Evolutionary conservation across 2,329 filamentous ascomycete genomes (phyloP).

Genomic region (Colletotrichum brevisporum): DNA sequence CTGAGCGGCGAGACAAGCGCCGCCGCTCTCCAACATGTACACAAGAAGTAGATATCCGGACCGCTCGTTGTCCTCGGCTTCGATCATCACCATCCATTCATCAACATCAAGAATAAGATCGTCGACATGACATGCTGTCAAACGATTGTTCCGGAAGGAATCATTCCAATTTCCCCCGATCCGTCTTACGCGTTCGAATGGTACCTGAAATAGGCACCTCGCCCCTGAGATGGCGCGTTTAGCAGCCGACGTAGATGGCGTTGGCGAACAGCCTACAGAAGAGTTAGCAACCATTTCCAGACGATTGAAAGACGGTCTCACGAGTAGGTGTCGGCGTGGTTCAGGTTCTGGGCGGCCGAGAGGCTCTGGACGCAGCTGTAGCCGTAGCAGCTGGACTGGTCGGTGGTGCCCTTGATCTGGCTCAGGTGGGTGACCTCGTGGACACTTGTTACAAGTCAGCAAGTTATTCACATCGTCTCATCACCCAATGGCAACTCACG

Average conservation of each 20-base stretch:
- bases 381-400: constrained; percentile 68
- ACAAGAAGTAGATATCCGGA: neutral
- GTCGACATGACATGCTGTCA: too few relatives aligned
- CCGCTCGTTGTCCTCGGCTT: neutral
- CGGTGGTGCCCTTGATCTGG: constrained; percentile 70
- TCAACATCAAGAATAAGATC: too few relatives aligned
- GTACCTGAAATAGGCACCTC: neutral
- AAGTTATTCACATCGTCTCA: neutral
- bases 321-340: constrained; percentile 74
- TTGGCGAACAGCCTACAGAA: constrained; percentile 11
- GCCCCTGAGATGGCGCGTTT: constrained; percentile 34
- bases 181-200: neutral
- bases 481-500: constrained; percentile 38
- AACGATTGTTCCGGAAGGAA: neutral
- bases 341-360: constrained; percentile 63
- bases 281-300: too few relatives aligned
- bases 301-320: neutral
- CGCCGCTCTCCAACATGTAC: neutral
- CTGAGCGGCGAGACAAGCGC: too few relatives aligned
- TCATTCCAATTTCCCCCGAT: neutral
- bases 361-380: constrained; percentile 66
- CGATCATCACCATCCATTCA: neutral
- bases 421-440: constrained; percentile 77
- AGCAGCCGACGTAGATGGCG: constrained; percentile 57
- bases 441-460: constrained; percentile 55